Base-by-base conservation (phyloP, 2,329 filamentous ascomycete species). In the Pyricularia grisea region DNA sequence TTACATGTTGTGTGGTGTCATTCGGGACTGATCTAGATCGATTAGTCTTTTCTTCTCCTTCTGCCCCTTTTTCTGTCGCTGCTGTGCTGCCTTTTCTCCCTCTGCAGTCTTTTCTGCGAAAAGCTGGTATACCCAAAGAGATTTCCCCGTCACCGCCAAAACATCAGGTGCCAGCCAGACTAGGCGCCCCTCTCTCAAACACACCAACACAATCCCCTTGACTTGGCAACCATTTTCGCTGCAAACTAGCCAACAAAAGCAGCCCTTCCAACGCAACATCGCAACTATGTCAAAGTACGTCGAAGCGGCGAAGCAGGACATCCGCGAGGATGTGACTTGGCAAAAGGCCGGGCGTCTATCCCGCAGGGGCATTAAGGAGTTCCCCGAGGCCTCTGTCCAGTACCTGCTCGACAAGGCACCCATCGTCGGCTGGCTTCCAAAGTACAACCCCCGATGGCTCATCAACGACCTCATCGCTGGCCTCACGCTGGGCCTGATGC, bases 371-470 rank as follows among this genome's bases (percentile, higher is more conserved):
- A 75, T 75, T 10, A 71, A 70, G 36, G 77, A 76, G n/a, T 71
- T 88, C 0, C 87, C 88, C 0, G 81, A 82, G 2, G 84, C 82
- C 10, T 78, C 85, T 1, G 80, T 76, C 5, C 81, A 87, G 67
- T 90, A 90, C 73, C 77, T 86, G 7, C 70, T 83, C 42, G 86
- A 88, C 71, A 90, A 90, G 74, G 78, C 88, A 3, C 88, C 88
- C 0, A 85, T 90, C 61, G 77, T 87, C 10, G 83, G 85, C 67
- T 90, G 88, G 88, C 79, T 90, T 0, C 87, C 88, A 12, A 81
- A 80, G 65, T 90, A 90, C 75, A 82, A 87, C 23, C 83, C 81
- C 5, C 78, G 82, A 81, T 91, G 87, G 88, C 74, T 90, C 1
- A 70, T 87, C 23, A 86, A 87, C 73, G 88, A 91, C 74, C 76